Base-by-base conservation (phyloP, 345 rosid genomes). In the Pistacia atlantica region DNA sequence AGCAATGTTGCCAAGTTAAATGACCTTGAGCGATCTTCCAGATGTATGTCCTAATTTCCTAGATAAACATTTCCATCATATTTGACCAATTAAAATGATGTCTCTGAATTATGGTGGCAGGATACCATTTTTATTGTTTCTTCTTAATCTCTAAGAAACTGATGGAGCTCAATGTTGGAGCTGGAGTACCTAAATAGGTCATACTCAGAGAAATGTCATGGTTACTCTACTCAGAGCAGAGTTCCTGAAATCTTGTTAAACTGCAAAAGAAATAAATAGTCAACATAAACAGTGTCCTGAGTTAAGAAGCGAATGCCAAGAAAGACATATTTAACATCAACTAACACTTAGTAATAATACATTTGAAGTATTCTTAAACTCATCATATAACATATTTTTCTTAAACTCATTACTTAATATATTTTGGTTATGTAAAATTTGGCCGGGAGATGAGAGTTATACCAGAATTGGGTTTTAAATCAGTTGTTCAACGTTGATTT, bases 171-270 rank as follows among this genome's bases (percentile, higher is more conserved):
- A 14, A 57, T 48, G 20, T 18, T 49, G 14, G 16, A 35, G 20
- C 46, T 31, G 10, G 62, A 71, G 70, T 72, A 75, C 58, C 65
- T 35, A 65, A 28, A 56, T 28, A 48, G 45, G 42, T 65, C 62
- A 54, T 49, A 37, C 51, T 48, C 71, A 28, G 48, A 17, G 67
- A 35, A 61, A 18, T 42, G 16, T 49, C 46, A 31, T 5, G 60
- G 60, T 75, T 75, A 68, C 83, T 79, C 20, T 74, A 65, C 55
- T 63, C 49, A 57, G 67, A 66, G 82, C 90, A 90, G 35, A 89
- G 87, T 55, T 86, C 90, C 80, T 89, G 84, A 83, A 89, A 85
- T 66, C 84, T 80, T 45, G 77, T 67, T 67, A 90, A 85, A 74
- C 95, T 90, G 89, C 82, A 77, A 69, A 61, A 46, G 2, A 49